A percentile compares a stretch with the other conserved stretches of the same genome.
Evolutionary conservation across 805 yeast species (phyloP).

Genomic region (Candida qinlingensis): DNA sequence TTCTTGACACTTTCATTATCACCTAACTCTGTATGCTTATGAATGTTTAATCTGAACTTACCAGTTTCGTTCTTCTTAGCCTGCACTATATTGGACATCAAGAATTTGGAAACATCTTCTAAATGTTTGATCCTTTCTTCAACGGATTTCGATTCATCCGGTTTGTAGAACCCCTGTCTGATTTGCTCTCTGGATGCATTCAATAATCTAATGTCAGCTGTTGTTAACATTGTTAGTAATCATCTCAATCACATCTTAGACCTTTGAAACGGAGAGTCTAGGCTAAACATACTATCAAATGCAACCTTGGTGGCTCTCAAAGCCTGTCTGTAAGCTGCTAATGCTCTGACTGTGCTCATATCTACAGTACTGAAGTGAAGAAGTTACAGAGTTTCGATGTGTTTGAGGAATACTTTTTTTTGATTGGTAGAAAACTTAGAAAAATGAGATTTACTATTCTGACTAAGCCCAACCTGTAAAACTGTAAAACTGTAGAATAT

Average conservation of each 20-base stretch:
- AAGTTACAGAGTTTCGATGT: not conserved
- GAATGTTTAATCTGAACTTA: slow-evolving; percentile 60
- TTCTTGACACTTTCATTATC: slow-evolving; percentile 77
- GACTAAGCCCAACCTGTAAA: no score
- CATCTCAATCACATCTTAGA: not conserved
- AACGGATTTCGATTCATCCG: slow-evolving; percentile 43
- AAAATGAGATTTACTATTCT: not conserved
- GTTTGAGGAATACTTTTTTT: not conserved
- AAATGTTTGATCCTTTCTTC: slow-evolving; percentile 50
- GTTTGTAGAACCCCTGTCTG: slow-evolving; percentile 45
- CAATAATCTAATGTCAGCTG: slow-evolving; percentile 37
- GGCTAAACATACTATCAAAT: slow-evolving; percentile 34
- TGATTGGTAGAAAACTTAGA: not conserved
- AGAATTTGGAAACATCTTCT: slow-evolving; percentile 65
- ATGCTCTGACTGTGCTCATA: slow-evolving; percentile 23
- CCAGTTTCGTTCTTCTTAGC: slow-evolving; percentile 48
- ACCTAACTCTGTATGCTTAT: slow-evolving; percentile 80
- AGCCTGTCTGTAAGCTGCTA: slow-evolving; percentile 59
- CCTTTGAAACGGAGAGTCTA: not conserved
- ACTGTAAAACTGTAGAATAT: no score
- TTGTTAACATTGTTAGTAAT: slow-evolving; percentile 13
- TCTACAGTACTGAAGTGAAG: not conserved
- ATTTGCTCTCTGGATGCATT: slow-evolving; percentile 57
- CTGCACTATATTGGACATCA: slow-evolving; percentile 80
- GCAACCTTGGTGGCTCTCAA: slow-evolving; percentile 62